Conservation (phyloP, 228 moss, liverwort and hornwort genomes). For the Sphagnum magellanicum region DNA sequence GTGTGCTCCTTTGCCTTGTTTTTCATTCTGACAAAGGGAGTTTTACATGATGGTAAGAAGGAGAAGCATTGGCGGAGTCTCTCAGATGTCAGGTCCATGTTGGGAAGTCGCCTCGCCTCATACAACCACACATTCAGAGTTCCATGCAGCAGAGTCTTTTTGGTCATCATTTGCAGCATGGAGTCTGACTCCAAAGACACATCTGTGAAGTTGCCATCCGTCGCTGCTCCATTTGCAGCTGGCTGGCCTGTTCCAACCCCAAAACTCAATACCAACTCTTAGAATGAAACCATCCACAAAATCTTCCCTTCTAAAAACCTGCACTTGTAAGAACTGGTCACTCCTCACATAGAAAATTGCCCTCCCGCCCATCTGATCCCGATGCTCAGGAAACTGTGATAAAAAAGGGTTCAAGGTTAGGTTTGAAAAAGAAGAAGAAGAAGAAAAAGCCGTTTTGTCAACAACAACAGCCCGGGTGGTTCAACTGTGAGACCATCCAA, state of each 20-base stretch:
- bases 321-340: too few relatives aligned
- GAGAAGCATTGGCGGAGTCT: constrained; percentile 35
- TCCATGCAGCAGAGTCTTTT: constrained; percentile 25
- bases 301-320: too few relatives aligned
- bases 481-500: too few relatives aligned
- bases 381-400: too few relatives aligned
- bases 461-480: too few relatives aligned
- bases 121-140: constrained; percentile 32
- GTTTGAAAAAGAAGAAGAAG: too few relatives aligned
- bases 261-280: too few relatives aligned
- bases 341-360: too few relatives aligned
- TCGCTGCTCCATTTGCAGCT: background rate
- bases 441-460: too few relatives aligned
- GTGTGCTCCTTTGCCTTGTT: constrained; percentile 11
- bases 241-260: background rate
- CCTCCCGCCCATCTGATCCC: too few relatives aligned
- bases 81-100: constrained; percentile 40
- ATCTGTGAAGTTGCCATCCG: background rate
- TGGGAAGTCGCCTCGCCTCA: constrained; percentile 30
- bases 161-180: constrained; percentile 17
- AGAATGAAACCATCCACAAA: too few relatives aligned
- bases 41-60: constrained; percentile 26
- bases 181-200: constrained; percentile 1
- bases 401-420: too few relatives aligned
- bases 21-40: constrained; percentile 21